phyloP scores from a whole-genome alignment of 176 grass and related monocot genomes.

The Carex pumila region DNA sequence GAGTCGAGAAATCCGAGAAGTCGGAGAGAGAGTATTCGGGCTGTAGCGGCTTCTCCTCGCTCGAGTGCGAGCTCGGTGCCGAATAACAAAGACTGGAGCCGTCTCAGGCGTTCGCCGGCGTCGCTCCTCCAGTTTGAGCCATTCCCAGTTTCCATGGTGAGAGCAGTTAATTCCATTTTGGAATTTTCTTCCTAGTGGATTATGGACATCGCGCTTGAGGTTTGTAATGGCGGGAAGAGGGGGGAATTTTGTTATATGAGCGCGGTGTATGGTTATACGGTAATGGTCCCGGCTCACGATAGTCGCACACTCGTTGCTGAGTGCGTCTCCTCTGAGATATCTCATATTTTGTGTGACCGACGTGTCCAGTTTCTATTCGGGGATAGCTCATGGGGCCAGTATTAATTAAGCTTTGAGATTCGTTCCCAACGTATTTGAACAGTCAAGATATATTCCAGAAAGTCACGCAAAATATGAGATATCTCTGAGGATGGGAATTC shows the following conservation, averaged over 20 bases:
- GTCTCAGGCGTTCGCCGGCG: constrained; percentile 32
- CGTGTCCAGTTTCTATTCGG: too few relatives aligned
- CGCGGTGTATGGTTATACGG: too few relatives aligned
- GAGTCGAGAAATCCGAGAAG: constrained; percentile 88
- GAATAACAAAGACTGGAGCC: constrained; percentile 70
- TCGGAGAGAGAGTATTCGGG: constrained; percentile 62
- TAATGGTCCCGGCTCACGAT: too few relatives aligned
- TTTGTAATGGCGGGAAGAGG: neutral
- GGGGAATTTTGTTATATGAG: neutral
- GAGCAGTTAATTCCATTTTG: neutral
- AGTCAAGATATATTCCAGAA: too few relatives aligned
- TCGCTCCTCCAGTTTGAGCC: constrained; percentile 61
- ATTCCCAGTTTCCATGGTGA: neutral
- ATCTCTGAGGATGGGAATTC: too few relatives aligned
- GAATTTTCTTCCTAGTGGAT: neutral
- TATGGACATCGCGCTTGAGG: neutral
- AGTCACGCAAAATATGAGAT: too few relatives aligned
- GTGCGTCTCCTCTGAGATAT: too few relatives aligned
- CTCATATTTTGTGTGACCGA: too few relatives aligned
- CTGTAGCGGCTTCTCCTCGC: constrained; percentile 38
- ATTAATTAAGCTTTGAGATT: too few relatives aligned
- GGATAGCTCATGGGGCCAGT: too few relatives aligned
- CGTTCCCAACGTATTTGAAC: too few relatives aligned
- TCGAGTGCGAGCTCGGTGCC: constrained; percentile 65
- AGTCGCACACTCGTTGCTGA: too few relatives aligned